Evolutionary conservation across 129 eudicot genomes (phyloP), one percentile per base, ranked within the genome.

Genomic region (Flaveria brownii): DNA sequence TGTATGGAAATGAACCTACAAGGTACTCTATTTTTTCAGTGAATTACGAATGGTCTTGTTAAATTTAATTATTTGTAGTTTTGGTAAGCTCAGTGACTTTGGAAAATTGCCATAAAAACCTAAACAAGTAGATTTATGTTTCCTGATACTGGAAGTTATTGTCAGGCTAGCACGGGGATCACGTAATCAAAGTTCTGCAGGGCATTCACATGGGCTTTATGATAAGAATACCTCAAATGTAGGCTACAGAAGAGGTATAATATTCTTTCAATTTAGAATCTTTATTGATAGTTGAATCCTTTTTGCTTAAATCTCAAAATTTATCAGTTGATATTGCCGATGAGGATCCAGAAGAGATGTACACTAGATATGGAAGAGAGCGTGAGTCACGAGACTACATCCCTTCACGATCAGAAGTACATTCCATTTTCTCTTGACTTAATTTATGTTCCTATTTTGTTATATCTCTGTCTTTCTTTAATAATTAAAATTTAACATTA

Each of bases 341-440:
- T 4, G 84, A 75, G 60, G 81, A 84, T 69, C 78, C 78, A 8
- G 84, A 84, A 43, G 84, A 79, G 75, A 75, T 79, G 74, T 84
- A 79, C 71, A 2, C 84, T 74, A 84, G 80, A 74, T 84, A 79
- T 63, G 84, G 81, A 49, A 70, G 87, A 77, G 87, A 84, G 12
- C 78, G 76, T 36, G 78, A 79, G 64, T 79, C 87, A 8, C 74
- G 87, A 28, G 84, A 79, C 67, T 80, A 79, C 77, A 75, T 84
- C 12, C 73, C 87, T 75, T 84, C 87, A 43, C 87, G 84, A 79
- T 45, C 87, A 47, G 84, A 84, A 20, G 87, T 79, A 67, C 7
- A 80, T 17, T 46, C 33, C 42, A 42, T 68, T 69, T 11, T 59
- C 55, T 25, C 46, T 63, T 0, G 16, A 33, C 7, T 61, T 72